These are phyloP conservation scores for Apiotrichum montevideense DNA, from an alignment of 1,284 basidiomycete species.

Conservation along the genomic window DNA sequence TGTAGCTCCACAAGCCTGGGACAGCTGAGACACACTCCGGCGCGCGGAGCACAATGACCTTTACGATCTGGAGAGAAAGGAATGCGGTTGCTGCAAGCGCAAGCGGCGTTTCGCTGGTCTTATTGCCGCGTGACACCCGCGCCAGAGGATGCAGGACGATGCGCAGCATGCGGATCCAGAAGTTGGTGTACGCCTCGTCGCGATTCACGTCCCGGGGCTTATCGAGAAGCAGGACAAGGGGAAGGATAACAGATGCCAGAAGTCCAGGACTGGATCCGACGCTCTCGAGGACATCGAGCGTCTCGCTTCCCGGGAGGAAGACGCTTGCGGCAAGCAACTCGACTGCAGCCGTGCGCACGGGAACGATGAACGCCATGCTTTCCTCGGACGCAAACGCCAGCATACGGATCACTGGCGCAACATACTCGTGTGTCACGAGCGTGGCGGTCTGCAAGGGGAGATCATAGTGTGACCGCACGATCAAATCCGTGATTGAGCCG, in stretches of 20 bases:
- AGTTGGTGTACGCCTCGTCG: slow-evolving; percentile 50
- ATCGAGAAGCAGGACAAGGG: slow-evolving; percentile 57
- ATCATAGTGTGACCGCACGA: slow-evolving; percentile 51
- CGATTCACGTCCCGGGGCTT: slow-evolving; percentile 51
- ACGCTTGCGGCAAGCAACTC: slow-evolving; percentile 55
- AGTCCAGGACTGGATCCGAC: slow-evolving; percentile 56
- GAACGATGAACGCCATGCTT: slow-evolving; percentile 52
- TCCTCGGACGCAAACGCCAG: slow-evolving; percentile 55
- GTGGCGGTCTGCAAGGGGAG: slow-evolving; percentile 54
- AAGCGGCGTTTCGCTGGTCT: slow-evolving; percentile 13
- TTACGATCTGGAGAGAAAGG: slow-evolving; percentile 62
- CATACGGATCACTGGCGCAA: slow-evolving; percentile 54
- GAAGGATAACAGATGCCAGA: slow-evolving; percentile 55
- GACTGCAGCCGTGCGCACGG: slow-evolving; percentile 53
- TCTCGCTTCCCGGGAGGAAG: slow-evolving; percentile 53
- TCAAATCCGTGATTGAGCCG: slow-evolving; percentile 54
- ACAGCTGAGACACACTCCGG: slow-evolving; percentile 26
- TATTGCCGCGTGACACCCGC: slow-evolving; percentile 47
- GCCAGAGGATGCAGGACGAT: slow-evolving; percentile 50
- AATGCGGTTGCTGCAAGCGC: slow-evolving; percentile 33
- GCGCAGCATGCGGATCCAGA: slow-evolving; percentile 62
- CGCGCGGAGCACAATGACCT: slow-evolving; percentile 61
- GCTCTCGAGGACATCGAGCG: slow-evolving; percentile 57
- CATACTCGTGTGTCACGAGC: slow-evolving; percentile 58
- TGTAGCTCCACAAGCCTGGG: slow-evolving; percentile 35